Conservation (phyloP, 2,329 filamentous ascomycete species). For the Colletotrichum horii region DNA sequence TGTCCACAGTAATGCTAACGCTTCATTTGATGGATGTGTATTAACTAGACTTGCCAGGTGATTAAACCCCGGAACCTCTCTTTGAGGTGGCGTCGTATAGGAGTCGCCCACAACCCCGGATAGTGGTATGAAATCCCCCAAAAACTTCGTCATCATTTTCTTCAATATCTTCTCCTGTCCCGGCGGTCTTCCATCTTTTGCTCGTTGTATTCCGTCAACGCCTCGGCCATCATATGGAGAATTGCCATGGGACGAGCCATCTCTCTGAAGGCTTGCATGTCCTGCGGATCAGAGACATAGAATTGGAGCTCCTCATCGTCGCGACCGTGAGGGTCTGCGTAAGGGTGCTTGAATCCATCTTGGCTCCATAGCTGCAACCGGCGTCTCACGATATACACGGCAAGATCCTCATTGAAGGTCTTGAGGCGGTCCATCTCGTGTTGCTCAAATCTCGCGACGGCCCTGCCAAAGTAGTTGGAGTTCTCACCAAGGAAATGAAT, state of each 20-base stretch:
- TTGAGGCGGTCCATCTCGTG: neutral
- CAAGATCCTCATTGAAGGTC: neutral
- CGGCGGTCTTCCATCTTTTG: neutral
- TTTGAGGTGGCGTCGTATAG: neutral
- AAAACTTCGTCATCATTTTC: neutral
- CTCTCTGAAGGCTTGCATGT: neutral
- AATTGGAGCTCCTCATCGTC: neutral
- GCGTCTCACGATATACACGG: neutral
- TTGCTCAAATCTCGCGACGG: neutral
- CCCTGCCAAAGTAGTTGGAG: neutral
- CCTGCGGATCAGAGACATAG: neutral
- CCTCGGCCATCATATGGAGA: neutral
- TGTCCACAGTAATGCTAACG: accelerated
- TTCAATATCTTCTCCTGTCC: neutral
- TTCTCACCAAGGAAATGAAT: neutral
- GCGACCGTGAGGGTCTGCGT: neutral
- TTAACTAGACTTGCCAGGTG: neutral
- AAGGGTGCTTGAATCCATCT: neutral
- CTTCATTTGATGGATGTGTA: neutral
- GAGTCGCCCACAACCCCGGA: neutral
- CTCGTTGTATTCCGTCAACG: neutral
- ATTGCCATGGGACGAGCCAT: neutral
- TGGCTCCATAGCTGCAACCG: neutral
- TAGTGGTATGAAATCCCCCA: neutral
- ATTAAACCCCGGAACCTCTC: neutral